phyloP scores from a whole-genome alignment of 2,329 filamentous ascomycete genomes.

The Fusarium sp. region DNA sequence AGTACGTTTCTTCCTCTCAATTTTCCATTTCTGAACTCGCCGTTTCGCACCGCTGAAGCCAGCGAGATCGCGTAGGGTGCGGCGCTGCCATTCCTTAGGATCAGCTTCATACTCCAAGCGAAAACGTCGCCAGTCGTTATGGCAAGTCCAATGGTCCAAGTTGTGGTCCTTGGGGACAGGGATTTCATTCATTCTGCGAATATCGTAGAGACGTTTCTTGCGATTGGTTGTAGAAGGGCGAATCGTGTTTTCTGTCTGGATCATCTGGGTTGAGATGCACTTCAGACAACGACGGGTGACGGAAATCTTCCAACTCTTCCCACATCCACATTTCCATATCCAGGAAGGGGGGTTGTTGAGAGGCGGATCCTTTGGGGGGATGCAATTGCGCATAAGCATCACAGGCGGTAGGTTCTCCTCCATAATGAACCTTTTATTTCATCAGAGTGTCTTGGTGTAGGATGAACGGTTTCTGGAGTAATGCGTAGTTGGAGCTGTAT shows the following conservation, averaged over 20 bases:
- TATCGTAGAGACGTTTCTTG: too few relatives aligned
- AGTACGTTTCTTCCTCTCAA: not conserved
- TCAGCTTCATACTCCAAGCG: not conserved
- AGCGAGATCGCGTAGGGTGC: not conserved
- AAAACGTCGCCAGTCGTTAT: constrained; percentile 47
- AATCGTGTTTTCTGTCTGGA: not conserved
- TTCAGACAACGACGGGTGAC: constrained; percentile 25
- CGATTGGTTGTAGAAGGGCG: too few relatives aligned
- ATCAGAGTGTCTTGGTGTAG: not conserved
- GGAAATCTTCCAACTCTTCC: constrained; percentile 34
- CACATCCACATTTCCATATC: constrained; percentile 52
- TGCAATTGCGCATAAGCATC: not conserved
- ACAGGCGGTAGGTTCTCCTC: not conserved
- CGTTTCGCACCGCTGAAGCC: not conserved
- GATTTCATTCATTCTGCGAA: too few relatives aligned
- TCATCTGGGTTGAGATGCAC: not conserved
- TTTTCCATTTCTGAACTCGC: not conserved
- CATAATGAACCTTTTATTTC: not conserved
- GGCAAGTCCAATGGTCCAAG: constrained; percentile 46
- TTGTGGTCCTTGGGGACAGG: constrained; percentile 38
- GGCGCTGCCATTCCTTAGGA: constrained; percentile 13
- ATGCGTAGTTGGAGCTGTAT: not conserved
- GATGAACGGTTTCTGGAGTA: not conserved
- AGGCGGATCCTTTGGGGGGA: constrained; percentile 2
- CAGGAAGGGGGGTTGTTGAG: constrained; percentile 31